Evolutionary conservation across 1,139 yeast species (phyloP), one percentile per base, ranked within the genome.

Genomic region (Lodderomyces parapsilosis): DNA sequence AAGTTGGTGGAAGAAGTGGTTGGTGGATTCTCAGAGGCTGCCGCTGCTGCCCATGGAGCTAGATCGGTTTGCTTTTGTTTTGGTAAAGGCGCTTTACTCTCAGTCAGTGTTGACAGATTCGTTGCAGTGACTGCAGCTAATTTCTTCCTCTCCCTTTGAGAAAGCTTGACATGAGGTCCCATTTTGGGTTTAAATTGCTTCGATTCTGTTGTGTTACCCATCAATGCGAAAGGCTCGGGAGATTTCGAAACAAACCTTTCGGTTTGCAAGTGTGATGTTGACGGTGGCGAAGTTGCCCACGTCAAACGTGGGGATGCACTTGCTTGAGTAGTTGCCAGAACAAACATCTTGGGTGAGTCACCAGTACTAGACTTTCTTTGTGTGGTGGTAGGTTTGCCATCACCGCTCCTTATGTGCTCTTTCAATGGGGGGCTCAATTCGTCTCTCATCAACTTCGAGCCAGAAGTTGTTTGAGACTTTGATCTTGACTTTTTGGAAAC

Each of bases 131-230:
- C 46, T 7, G 52, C 51, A 6, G 51, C 58, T 35, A 60, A 52
- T 45, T 65, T 69, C 54, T 74, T 75, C 23, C 83, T 57, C 53
- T 78, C 82, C 52, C 76, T 77, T 50, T 79, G 83, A 1, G 83
- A 76, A 7, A 76, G 52, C 49, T 66, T 65, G 22, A 59, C 48
- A 1, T 63, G 59, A 1, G 76, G 74, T 0, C 69, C 68, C 19
- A 71, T 56, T 50, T 62, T 70, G 8, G 58, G 51, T 45, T 63
- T 68, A n/a, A 53, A 44, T 2, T 44, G 45, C 45, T 56, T 63
- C 25, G 39, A 2, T 3, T 39, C 37, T 4, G 8, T 10, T 13
- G 17, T 13, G 34, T 31, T 46, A 48, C 50, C 46, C 40, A 32
- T 40, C 14, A 28, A 30, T n/a, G 25, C 39, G 35, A 45, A 11